Conservation (phyloP, 805 yeast genomes). For the Maudiozyma turicensis region DNA sequence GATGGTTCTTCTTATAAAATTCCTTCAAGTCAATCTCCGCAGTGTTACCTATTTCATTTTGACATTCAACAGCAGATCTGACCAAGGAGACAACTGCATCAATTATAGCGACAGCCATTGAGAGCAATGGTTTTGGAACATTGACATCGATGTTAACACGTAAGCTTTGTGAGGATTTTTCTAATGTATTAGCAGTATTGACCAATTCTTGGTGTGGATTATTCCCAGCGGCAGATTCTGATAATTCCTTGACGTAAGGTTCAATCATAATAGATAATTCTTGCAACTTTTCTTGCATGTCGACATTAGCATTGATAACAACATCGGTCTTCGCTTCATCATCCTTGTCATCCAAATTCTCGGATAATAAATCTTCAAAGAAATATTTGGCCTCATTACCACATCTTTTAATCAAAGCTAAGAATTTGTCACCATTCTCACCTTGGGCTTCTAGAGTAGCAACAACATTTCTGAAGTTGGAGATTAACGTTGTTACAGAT, state of each 20-base stretch:
- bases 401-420: conserved; percentile 32
- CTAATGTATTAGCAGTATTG: conserved; percentile 61
- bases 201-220: conserved; percentile 66
- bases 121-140: conserved; percentile 64
- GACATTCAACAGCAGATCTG: conserved; percentile 69
- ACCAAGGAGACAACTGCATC: conserved; percentile 66
- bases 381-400: conserved; percentile 55
- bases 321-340: conserved; percentile 60
- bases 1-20: conserved; percentile 75
- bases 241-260: conserved; percentile 31
- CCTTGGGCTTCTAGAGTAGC: conserved; percentile 3
- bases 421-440: conserved; percentile 4
- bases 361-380: conserved; percentile 49
- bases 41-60: conserved; percentile 62
- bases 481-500: conserved; percentile 35
- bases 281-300: conserved; percentile 64
- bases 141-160: conserved; percentile 35
- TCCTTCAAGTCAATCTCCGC: conserved; percentile 34
- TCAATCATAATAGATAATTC: conserved; percentile 46
- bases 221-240: conserved; percentile 35
- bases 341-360: conserved; percentile 44
- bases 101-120: conserved; percentile 73
- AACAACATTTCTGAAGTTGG: conserved; percentile 29
- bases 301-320: conserved; percentile 66
- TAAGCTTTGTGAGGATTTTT: conserved; percentile 53